Percentiles rank a stretch among this genome's conserved stretches.
phyloP scores from a whole-genome alignment of 306 rosid species.

The Morella rubra region DNA sequence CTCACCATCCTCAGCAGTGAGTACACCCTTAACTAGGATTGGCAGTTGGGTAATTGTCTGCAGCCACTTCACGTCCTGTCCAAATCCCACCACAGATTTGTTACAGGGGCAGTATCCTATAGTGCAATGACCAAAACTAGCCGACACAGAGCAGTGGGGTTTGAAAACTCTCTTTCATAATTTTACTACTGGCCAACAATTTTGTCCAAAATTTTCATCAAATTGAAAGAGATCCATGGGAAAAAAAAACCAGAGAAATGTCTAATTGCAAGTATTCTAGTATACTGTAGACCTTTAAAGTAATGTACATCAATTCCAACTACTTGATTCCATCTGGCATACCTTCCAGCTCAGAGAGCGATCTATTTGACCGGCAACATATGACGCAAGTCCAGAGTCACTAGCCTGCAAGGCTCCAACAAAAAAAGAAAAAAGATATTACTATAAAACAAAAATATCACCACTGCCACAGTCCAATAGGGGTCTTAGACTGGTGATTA shows the following conservation, averaged over 20 bases:
- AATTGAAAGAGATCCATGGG: not conserved
- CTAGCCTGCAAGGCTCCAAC: slow-evolving; percentile 45
- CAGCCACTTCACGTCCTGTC: slow-evolving; percentile 96
- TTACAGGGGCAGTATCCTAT: not conserved
- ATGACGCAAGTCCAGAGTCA: slow-evolving; percentile 89
- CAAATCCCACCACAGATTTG: slow-evolving; percentile 15
- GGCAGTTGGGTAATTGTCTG: slow-evolving; percentile 87
- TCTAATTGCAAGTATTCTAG: not conserved
- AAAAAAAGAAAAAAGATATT: slow-evolving; percentile 1
- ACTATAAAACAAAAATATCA: not conserved
- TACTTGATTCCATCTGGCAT: not conserved
- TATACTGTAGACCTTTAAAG: not conserved
- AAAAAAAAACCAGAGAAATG: not conserved
- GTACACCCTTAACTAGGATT: slow-evolving; percentile 89
- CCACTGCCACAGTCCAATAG: too few relatives aligned
- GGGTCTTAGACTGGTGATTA: too few relatives aligned
- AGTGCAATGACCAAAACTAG: not conserved
- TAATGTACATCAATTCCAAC: not conserved
- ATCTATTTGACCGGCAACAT: slow-evolving; percentile 89
- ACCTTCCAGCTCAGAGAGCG: slow-evolving; percentile 95
- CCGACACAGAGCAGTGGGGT: too few relatives aligned
- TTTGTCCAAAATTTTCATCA: not conserved
- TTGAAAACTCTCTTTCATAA: too few relatives aligned
- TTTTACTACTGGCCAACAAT: not conserved
- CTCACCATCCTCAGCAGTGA: slow-evolving; percentile 94